A percentile compares a stretch with the other conserved stretches of the same genome.
phyloP scores from a whole-genome alignment of 2,329 filamentous ascomycete genomes.

The Capronia epimyces region DNA sequence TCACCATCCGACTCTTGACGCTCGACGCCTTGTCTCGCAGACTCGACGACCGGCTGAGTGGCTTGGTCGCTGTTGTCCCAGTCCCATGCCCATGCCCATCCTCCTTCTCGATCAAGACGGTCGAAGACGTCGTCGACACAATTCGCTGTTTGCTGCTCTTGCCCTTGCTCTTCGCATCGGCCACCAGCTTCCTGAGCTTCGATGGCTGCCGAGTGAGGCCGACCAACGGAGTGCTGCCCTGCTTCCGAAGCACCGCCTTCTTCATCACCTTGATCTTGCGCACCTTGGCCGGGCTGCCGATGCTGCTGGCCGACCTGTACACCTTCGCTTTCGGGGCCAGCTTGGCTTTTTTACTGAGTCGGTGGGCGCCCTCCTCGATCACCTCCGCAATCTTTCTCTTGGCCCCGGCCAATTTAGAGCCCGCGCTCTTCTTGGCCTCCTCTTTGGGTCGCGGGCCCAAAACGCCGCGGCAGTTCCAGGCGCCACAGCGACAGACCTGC shows the following conservation, averaged over 20 bases:
- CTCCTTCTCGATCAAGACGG: constrained; percentile 19
- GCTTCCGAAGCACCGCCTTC: constrained; percentile 14
- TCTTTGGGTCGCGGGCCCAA: constrained; percentile 56
- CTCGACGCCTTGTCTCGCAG: constrained; percentile 24
- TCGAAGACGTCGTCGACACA: constrained; percentile 21
- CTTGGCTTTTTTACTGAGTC: constrained; percentile 24
- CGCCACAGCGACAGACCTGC: constrained; percentile 59
- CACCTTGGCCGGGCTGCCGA: constrained; percentile 14
- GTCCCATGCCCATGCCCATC: too few species aligned
- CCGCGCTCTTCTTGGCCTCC: constrained; percentile 15
- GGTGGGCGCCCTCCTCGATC: constrained; percentile 21
- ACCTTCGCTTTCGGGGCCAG: constrained; percentile 7
- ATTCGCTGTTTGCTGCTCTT: constrained; percentile 11
- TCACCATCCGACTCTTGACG: constrained; percentile 22
- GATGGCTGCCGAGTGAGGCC: constrained; percentile 17
- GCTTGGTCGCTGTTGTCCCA: constrained; percentile 1
- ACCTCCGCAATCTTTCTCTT: constrained; percentile 27
- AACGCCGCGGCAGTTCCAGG: constrained; percentile 56
- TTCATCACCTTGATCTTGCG: constrained; percentile 17
- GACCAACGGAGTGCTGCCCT: constrained; percentile 1
- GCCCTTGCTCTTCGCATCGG: constrained; percentile 14
- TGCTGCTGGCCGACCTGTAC: constrained; percentile 9
- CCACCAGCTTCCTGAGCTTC: constrained; percentile 21
- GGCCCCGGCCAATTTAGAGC: constrained; percentile 26
- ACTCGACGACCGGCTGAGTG: constrained; percentile 17